Evolutionary conservation across 1,284 basidiomycete species (phyloP), one percentile per base, ranked within the genome.

Genomic region (Chalciporus sp.): DNA sequence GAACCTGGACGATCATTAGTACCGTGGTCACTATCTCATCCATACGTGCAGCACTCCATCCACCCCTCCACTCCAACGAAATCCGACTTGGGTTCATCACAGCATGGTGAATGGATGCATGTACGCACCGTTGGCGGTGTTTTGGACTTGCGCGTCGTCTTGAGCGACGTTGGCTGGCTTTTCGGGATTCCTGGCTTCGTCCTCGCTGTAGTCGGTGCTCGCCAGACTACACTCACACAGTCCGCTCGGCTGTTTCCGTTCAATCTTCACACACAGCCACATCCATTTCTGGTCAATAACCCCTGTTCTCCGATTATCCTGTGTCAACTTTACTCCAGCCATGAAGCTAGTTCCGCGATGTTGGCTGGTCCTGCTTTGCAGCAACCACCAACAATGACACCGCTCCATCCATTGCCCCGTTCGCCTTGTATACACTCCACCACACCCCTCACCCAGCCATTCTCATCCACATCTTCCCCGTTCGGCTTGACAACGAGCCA

Each of bases 401-500:
- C 82, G 11, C 62, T 70, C 85, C 87, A 91, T 5, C 63, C 48
- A 46, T 53, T 51, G 35, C 57, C 14, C 58, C 60, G 33, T n/a
- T 49, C 56, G 26, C 61, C 49, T 11, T 64, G 48, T 1, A 78
- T 67, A 4, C 76, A 57, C 0, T 55, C 51, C 0, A 58, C 61
- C 0, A 88, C 57, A 16, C 68, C 58, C 33, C 68, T 61, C 11
- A 78, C 81, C 86, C 86, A 86, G 14, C 60, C 61, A 3, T 53
- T 41, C 10, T 56, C 57, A 11, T 48, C 54, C 16, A 75, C 68
- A 47, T 80, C 78, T 11, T 84, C 85, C 6, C 86, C 85, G 61
- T 92, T 91, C 1, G 91, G 90, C 64, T 92, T 91, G 16, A 92
- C 57, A 10, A 90, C 78, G 3, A 92, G 73, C 76, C 80, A 83